These are phyloP conservation scores for Heliamphora pulchella DNA, from an alignment of 179 eudicot genomes.

Conservation along the genomic window DNA sequence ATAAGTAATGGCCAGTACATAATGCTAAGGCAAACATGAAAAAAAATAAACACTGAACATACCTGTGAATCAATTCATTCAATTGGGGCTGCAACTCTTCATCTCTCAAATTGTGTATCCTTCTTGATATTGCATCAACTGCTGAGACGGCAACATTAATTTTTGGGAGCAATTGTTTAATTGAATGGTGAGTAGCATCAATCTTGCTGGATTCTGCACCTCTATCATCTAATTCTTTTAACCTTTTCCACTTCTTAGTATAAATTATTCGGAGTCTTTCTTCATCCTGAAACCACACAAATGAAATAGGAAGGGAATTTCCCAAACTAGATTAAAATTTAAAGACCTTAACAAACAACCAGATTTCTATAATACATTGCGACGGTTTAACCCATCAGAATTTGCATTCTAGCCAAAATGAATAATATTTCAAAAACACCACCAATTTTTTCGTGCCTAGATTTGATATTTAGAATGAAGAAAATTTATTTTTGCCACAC, in stretches of 20 bases:
- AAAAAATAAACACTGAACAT: conserved; percentile 15
- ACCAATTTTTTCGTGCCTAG: neutral
- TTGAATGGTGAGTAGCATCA: conserved; percentile 36
- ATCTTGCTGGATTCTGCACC: conserved; percentile 49
- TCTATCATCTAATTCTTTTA: conserved; percentile 38
- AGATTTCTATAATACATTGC: too few relatives aligned
- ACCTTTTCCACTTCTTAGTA: conserved; percentile 43
- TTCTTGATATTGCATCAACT: conserved; percentile 37
- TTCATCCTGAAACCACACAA: conserved; percentile 50
- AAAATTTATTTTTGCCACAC: neutral
- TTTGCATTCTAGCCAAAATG: neutral
- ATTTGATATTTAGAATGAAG: neutral
- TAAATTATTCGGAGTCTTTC: conserved; percentile 44
- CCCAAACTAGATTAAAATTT: conserved; percentile 1
- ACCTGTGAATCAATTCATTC: conserved; percentile 45
- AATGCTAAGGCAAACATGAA: neutral
- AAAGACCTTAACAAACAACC: neutral
- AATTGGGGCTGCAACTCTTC: conserved; percentile 50
- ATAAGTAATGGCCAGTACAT: neutral
- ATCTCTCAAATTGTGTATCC: conserved; percentile 49
- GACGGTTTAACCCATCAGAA: neutral
- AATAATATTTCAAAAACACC: neutral
- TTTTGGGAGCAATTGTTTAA: conserved; percentile 39
- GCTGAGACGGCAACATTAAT: conserved; percentile 43
- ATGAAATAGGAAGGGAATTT: conserved; percentile 34